Evolutionary conservation across 768 basidiomycete species (phyloP).

Genomic region (Rhodosporidiobolus odoratus): DNA sequence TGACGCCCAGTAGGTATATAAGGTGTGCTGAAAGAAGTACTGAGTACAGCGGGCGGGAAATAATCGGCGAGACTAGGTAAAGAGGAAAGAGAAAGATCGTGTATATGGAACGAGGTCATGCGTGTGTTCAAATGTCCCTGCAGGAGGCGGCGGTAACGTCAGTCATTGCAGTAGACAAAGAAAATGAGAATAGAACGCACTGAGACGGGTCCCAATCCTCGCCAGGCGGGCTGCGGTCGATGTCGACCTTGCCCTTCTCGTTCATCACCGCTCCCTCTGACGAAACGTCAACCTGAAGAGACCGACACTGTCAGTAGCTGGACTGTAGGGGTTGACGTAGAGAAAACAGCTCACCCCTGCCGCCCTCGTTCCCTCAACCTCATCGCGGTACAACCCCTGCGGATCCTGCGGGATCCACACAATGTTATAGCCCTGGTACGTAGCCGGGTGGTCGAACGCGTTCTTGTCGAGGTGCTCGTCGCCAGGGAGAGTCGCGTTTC

Average conservation of each 20-base stretch:
- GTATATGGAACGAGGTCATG: no score
- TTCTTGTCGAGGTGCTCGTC: slow-evolving; percentile 44
- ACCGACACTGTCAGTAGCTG: not conserved
- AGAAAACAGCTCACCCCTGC: slow-evolving; percentile 22
- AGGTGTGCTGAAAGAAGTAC: no score
- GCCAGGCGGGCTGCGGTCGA: slow-evolving; percentile 47
- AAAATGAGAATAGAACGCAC: not conserved
- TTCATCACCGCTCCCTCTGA: slow-evolving; percentile 51
- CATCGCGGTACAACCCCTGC: slow-evolving; percentile 56
- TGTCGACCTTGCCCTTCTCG: slow-evolving; percentile 59
- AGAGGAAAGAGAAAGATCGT: not conserved
- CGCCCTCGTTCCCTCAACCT: slow-evolving; percentile 57
- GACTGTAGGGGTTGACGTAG: not conserved
- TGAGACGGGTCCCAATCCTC: slow-evolving; percentile 53
- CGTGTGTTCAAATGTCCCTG: slow-evolving; percentile 17
- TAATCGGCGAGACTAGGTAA: not conserved
- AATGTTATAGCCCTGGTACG: slow-evolving; percentile 58
- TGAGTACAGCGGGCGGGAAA: not conserved
- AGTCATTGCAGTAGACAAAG: no score
- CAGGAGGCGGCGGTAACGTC: not conserved
- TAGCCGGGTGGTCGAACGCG: slow-evolving; percentile 78
- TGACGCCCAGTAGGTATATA: no score
- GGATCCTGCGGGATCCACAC: slow-evolving; percentile 87
- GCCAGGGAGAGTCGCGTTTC: slow-evolving; percentile 30
- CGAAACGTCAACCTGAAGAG: slow-evolving; percentile 29